Conservation (phyloP, 768 basidiomycete species). For the Tricholoma bakamatsutake region DNA sequence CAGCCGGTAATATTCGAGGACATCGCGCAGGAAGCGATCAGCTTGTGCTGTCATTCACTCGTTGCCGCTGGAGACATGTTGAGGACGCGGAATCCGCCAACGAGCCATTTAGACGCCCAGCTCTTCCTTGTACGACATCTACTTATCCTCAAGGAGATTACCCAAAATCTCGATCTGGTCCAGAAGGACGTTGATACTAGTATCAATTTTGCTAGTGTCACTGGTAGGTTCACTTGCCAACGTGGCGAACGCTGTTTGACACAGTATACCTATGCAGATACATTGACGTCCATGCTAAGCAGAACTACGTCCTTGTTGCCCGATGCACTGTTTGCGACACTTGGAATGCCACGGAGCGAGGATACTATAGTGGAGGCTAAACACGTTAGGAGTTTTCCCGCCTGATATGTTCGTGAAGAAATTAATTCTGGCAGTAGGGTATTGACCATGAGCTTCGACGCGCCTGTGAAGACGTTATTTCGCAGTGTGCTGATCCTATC, state of each 20-base stretch:
- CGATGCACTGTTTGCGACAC: slow-evolving; percentile 62
- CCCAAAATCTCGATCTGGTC: slow-evolving; percentile 64
- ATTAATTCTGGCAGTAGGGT: slow-evolving; percentile 39
- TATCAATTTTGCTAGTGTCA: slow-evolving; percentile 46
- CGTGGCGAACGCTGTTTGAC: neutral
- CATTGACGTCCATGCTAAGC: slow-evolving; percentile 54
- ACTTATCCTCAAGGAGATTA: slow-evolving; percentile 87
- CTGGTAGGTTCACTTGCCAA: slow-evolving; percentile 33
- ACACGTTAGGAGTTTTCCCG: slow-evolving; percentile 41
- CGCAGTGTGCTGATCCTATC: slow-evolving; percentile 49
- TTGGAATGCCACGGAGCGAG: slow-evolving; percentile 56
- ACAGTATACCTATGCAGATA: slow-evolving; percentile 30
- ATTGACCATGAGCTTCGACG: slow-evolving; percentile 83
- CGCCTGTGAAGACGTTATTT: slow-evolving; percentile 82
- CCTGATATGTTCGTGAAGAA: neutral
- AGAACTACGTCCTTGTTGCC: slow-evolving; percentile 58
- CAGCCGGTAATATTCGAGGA: slow-evolving; percentile 96
- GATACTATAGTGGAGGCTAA: slow-evolving; percentile 68
- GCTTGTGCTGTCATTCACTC: slow-evolving; percentile 77
- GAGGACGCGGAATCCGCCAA: slow-evolving; percentile 34
- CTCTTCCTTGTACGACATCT: slow-evolving; percentile 90
- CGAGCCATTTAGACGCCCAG: slow-evolving; percentile 52
- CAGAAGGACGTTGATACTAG: slow-evolving; percentile 39
- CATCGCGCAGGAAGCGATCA: slow-evolving; percentile 89
- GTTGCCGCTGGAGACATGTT: slow-evolving; percentile 66